A percentile compares a stretch with the other conserved stretches of the same genome.
Evolutionary conservation across 148 eudicot genomes (phyloP).

Genomic region (Vaccinium macrocarpon): DNA sequence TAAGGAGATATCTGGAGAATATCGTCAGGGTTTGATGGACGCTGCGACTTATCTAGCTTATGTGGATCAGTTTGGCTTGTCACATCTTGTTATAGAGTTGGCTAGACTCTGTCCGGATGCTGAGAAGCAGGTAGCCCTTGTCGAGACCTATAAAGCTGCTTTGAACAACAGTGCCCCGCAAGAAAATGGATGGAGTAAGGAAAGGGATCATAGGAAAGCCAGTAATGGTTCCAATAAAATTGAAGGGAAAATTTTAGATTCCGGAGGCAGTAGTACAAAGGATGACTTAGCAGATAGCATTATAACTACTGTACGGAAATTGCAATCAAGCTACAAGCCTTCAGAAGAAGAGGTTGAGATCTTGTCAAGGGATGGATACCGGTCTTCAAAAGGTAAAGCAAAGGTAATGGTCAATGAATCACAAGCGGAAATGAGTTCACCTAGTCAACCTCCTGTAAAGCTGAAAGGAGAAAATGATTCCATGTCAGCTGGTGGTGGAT

Average conservation of each 20-base stretch:
- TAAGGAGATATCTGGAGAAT: constrained; percentile 74
- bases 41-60: constrained; percentile 59
- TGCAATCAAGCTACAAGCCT: constrained; percentile 64
- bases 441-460: constrained; percentile 24
- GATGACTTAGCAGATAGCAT: constrained; percentile 57
- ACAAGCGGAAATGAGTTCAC: constrained; percentile 22
- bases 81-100: constrained; percentile 82
- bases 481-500: constrained; percentile 21
- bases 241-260: constrained; percentile 55
- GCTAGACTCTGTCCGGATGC: constrained; percentile 80
- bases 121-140: constrained; percentile 66
- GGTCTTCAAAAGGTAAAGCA: constrained; percentile 54
- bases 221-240: constrained; percentile 45
- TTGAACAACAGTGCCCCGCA: constrained; percentile 26
- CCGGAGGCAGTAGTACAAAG: constrained; percentile 38
- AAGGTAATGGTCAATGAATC: constrained; percentile 26
- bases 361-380: constrained; percentile 77
- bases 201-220: constrained; percentile 26
- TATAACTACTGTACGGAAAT: constrained; percentile 56
- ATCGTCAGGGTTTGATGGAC: constrained; percentile 71
- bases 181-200: constrained; percentile 44
- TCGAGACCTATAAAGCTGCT: constrained; percentile 56
- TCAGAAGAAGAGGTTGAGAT: constrained; percentile 72
- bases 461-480: constrained; percentile 17
- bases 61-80: constrained; percentile 77